phyloP scores from a whole-genome alignment of 192 early-diverging fungal genomes.

The Backusella macrospora region DNA sequence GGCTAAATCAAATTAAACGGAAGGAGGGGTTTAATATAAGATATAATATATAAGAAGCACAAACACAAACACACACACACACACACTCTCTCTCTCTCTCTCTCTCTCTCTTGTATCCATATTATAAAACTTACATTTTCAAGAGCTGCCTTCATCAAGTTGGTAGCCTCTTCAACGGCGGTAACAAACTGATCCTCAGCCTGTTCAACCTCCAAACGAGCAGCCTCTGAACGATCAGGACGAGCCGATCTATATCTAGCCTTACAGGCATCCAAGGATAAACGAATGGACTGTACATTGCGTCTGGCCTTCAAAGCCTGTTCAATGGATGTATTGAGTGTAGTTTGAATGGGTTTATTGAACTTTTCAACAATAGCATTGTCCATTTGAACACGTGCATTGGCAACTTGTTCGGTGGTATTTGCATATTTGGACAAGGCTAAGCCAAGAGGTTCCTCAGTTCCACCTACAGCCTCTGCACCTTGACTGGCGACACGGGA shows the following conservation, averaged over 20 bases:
- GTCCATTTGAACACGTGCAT: constrained; percentile 77
- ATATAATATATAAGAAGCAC: neutral
- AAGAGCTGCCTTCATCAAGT: constrained; percentile 89
- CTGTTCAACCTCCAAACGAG: constrained; percentile 82
- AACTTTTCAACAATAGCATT: constrained; percentile 72
- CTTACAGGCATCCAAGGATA: constrained; percentile 89
- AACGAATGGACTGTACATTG: constrained; percentile 79
- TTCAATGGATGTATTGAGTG: constrained; percentile 73
- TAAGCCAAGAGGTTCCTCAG: constrained; percentile 85
- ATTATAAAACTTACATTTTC: constrained; percentile 62
- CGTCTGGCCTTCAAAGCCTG: constrained; percentile 85
- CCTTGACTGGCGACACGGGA: constrained; percentile 67
- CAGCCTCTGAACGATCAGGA: constrained; percentile 73
- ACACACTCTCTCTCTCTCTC: neutral
- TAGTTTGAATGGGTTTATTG: constrained; percentile 71
- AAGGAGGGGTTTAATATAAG: too few relatives aligned
- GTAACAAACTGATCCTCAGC: constrained; percentile 96
- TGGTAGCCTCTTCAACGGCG: constrained; percentile 93
- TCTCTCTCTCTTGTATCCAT: neutral
- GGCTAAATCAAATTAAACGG: constrained; percentile 51
- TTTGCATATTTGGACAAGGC: constrained; percentile 85
- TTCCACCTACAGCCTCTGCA: constrained; percentile 63
- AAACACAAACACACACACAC: neutral
- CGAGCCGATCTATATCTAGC: constrained; percentile 70
- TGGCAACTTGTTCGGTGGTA: constrained; percentile 87